A percentile compares a stretch with the other conserved stretches of the same genome.
Evolutionary conservation across 192 early-diverging fungal genomes (phyloP).

Genomic region (Dissophora ornata): DNA sequence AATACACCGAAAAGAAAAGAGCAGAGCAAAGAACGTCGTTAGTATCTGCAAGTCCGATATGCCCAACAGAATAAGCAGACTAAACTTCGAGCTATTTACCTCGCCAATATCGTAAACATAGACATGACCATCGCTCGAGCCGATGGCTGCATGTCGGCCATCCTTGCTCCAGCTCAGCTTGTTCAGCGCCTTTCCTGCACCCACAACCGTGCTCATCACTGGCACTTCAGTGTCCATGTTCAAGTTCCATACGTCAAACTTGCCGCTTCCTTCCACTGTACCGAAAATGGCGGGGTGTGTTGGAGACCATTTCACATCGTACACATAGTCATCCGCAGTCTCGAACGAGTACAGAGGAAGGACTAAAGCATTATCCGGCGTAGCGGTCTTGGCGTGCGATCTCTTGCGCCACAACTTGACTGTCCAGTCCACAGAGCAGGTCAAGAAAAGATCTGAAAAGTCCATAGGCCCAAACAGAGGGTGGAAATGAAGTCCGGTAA

Average conservation of each 20-base stretch:
- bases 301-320: constrained; percentile 98
- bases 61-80: no score
- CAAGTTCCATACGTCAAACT: constrained; percentile 94
- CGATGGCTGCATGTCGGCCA: constrained; percentile 83
- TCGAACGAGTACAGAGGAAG: constrained; percentile 89
- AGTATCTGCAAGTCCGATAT: neutral
- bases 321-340: constrained; percentile 95
- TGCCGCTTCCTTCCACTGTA: constrained; percentile 89
- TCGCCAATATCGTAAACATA: constrained; percentile 96
- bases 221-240: constrained; percentile 87
- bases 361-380: constrained; percentile 62
- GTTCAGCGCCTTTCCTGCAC: constrained; percentile 83
- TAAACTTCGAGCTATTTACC: no score
- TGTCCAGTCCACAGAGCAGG: constrained; percentile 96
- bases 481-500: constrained; percentile 94
- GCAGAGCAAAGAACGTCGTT: neutral
- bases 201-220: constrained; percentile 67
- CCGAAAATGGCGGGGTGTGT: constrained; percentile 95
- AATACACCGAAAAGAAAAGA: neutral
- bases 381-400: constrained; percentile 63
- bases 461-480: constrained; percentile 82
- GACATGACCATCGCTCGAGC: constrained; percentile 84
- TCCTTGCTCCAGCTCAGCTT: constrained; percentile 95
- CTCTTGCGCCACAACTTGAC: constrained; percentile 93
- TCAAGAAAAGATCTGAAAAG: constrained; percentile 93